Evolutionary conservation across 768 basidiomycete genomes (phyloP), one percentile per base, ranked within the genome.

Genomic region (Fomitopsis serialis): DNA sequence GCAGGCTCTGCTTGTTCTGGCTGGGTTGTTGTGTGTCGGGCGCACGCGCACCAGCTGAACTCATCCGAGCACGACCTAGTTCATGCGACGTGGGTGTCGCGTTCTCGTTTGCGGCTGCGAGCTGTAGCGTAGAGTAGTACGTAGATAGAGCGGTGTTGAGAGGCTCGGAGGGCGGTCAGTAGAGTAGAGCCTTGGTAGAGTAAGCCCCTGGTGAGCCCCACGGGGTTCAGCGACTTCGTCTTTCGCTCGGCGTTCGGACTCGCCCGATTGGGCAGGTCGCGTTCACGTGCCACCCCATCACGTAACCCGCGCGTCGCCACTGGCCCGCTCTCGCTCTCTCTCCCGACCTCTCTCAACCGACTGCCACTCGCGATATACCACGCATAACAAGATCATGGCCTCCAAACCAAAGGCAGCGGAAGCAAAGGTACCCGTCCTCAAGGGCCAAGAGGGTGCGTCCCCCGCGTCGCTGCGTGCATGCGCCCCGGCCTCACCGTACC

Each of bases 391-490:
- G 7, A 34, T 36, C 1, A 64, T 63, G 63, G 45, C 63, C 12
- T 36, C 55, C 19, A 66, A 66, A 45, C 13, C 60, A 10, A 65
- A 69, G 47, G 42, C 58, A 36, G n/a, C 52, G 3, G 68, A 66
- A 34, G 59, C 66, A n/a, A 72, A 72, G 52, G 65, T 62, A 0
- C 49, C 61, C 21, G 73, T 81, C 15, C 73, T 91, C 53, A 91
- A 90, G 66, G 89, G 89, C 8, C 80, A 87, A 63, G 87, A 90
- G 67, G 87, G 87, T 80, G 37, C 21, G 56, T 29, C 9, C 7
- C 0, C 23, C 8, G 17, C 10, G n/a, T 19, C 44, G 11, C 21
- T 9, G 40, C 25, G 42, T 9, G 12, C 10, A 50, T 23, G 32
- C 51, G 29, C 11, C 29, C 29, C 29, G 29, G 5, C 29, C 11